Evolutionary conservation across 2,329 filamentous ascomycete species (phyloP), one percentile per base, ranked within the genome.

Genomic region (Chrysoporthe cubensis): DNA sequence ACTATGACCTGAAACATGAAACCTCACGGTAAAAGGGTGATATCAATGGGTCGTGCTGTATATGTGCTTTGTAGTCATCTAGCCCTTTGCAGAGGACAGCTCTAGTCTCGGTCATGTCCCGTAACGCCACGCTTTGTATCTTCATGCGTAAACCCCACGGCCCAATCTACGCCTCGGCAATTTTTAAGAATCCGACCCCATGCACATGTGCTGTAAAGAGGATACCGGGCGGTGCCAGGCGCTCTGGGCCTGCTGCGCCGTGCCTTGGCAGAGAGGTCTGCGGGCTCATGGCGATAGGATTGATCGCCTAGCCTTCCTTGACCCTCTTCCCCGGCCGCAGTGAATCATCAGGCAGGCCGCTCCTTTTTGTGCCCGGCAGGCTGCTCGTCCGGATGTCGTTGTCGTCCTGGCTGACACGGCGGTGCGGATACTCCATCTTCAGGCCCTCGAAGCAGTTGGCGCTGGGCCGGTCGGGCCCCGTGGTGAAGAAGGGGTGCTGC

Each of bases 341-440:
- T 21, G 82, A 82, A 64, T 97, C 95, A 75, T 98, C 95, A 0
- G 91, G 91, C 52, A 97, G 76, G 0, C 92, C 95, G 71, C 91
- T 95, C 69, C 94, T 84, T 81, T 98, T 98, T 0, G 94, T 97
- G 0, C 95, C 96, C 0, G 95, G 93, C 46, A 97, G 79, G 77
- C 93, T 97, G 56, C 90, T 90, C 0, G 92, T 94, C n/a, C 93
- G 85, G 66, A 98, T 97, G 78, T 98, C 96, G 74, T 97, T 97
- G 76, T 97, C 94, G 75, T 99, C 96, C 74, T 96, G 91, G 73
- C 91, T 97, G 52, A 99, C 94, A 61, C 95, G 88, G 8, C 96
- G 87, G 75, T 94, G 90, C 0, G 96, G 96, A 78, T 99, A 99
- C 75, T 96, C 93, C 71, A 89, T 89, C 79, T 93, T 93, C 64